Conservation (phyloP, 495 filamentous ascomycete species). For the Viridothelium virens region DNA sequence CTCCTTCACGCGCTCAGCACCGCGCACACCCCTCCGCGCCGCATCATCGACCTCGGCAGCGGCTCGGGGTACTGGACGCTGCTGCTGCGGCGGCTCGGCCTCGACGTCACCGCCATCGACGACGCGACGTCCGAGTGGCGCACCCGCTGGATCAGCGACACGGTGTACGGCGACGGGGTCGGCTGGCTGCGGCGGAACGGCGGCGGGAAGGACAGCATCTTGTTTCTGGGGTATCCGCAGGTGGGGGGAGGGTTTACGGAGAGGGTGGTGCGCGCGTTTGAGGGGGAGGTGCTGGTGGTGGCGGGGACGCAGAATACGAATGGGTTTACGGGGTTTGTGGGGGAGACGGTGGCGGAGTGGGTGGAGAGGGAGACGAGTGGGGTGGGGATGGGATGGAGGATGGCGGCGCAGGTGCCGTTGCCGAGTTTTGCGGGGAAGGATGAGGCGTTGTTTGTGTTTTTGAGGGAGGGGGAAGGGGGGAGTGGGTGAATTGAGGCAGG, state of each 20-base stretch:
- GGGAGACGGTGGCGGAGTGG: conserved; percentile 48
- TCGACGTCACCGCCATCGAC: conserved; percentile 43
- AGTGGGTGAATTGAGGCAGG: neutral
- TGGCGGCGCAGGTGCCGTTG: conserved; percentile 32
- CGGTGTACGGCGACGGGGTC: conserved; percentile 44
- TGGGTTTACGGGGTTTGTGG: conserved; percentile 55
- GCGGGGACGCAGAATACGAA: conserved; percentile 58
- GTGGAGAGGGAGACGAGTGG: conserved; percentile 39
- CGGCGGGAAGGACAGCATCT: conserved; percentile 40
- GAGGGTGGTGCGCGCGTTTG: conserved; percentile 44
- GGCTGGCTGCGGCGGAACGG: conserved; percentile 36
- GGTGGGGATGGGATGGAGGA: conserved; percentile 25
- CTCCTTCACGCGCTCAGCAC: conserved; percentile 41
- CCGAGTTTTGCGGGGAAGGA: conserved; percentile 41
- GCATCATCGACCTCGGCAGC: conserved; percentile 46
- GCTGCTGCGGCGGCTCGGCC: conserved; percentile 44
- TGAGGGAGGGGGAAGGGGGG: conserved; percentile 30
- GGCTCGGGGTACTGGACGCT: conserved; percentile 59
- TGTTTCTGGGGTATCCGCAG: conserved; percentile 56
- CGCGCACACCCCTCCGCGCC: neutral
- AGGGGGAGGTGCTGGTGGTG: conserved; percentile 50
- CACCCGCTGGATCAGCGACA: conserved; percentile 52
- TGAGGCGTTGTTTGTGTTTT: conserved; percentile 39
- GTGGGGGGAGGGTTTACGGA: conserved; percentile 49
- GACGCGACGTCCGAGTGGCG: conserved; percentile 49